A percentile compares a stretch with the other conserved stretches of the same genome.
Evolutionary conservation across 305 asterid genomes (phyloP).

Genomic region (Caryopteris hybrid): DNA sequence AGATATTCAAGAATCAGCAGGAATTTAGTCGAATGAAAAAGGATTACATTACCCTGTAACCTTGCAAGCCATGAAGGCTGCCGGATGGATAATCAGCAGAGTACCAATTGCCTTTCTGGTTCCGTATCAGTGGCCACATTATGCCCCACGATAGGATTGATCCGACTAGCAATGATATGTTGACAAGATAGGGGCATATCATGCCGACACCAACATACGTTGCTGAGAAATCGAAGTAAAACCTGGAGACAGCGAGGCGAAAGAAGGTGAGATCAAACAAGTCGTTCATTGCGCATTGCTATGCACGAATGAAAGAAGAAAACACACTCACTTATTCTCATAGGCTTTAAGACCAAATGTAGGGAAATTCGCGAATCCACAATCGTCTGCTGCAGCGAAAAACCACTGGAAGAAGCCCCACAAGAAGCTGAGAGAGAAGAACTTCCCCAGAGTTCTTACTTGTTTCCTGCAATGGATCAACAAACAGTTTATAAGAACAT

Average conservation of each 20-base stretch:
- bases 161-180: constrained; percentile 74
- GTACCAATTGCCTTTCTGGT: constrained; percentile 75
- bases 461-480: constrained; percentile 63
- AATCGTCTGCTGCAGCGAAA: constrained; percentile 70
- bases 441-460: constrained; percentile 74
- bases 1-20: background rate
- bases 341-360: constrained; percentile 89
- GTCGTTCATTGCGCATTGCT: background rate
- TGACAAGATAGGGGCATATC: constrained; percentile 90
- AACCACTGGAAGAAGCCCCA: constrained; percentile 99
- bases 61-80: constrained; percentile 86
- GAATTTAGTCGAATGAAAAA: too few relatives aligned
- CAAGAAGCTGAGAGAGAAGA: constrained; percentile 85
- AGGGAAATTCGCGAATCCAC: constrained; percentile 79
- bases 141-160: constrained; percentile 93
- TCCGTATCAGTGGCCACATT: constrained; percentile 91
- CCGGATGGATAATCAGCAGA: constrained; percentile 29
- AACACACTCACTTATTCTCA: constrained; percentile 40
- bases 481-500: too few relatives aligned
- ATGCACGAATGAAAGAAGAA: background rate
- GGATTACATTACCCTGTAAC: constrained; percentile 61
- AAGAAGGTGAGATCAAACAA: background rate
- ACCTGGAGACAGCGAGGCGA: constrained; percentile 39
- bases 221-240: constrained; percentile 92
- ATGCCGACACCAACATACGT: constrained; percentile 97